Base-by-base conservation (phyloP, 345 rosid species). In the Melastoma malabathricum region DNA sequence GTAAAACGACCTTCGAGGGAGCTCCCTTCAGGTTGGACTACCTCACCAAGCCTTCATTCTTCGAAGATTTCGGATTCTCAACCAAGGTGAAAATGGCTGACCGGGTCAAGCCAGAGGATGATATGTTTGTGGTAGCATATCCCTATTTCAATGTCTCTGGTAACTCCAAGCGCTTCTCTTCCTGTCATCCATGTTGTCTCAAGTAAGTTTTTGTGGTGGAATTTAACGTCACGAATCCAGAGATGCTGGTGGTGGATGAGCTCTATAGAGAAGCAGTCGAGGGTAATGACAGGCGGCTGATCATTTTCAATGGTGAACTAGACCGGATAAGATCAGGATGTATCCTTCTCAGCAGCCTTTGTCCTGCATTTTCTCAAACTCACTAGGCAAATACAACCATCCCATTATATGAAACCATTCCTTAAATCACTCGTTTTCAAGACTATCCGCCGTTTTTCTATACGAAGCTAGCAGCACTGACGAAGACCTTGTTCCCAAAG, bases 221-320 rank as follows among this genome's bases (percentile, higher is more conserved):
- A 15, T 48, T 27, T 50, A 48, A 10, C 65, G 63, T 50, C 6
- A 6, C 53, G 51, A 55, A 55, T 52, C 49, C 75, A 89, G 97
- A 89, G 77, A 89, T 89, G 97, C 87, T 89, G 18, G 94, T 86
- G 57, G 96, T 86, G 60, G 97, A 89, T 63, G 97, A 89, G 79
- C 97, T 89, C 38, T 89, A 78, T 78, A 78, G 75, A 52, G 97
- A 83, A 74, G 84, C 94, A 50, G 89, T 89, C 25, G 58, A 50
- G 45, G 71, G 73, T 50, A 86, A 90, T 20, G 50, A 50, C 15
- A 59, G 96, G 3, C 73, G 78, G 75, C 67, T 86, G 49, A 86
- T 89, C 55, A 64, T 89, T 64, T 89, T 89, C 75, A 89, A 89
- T 12, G 90, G 95, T 23, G 95, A 89, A 62, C 94, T 89, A 27